These are phyloP conservation scores for Entomortierella parvispora DNA, from an alignment of 192 early-diverging fungal genomes.

Conservation along the genomic window DNA sequence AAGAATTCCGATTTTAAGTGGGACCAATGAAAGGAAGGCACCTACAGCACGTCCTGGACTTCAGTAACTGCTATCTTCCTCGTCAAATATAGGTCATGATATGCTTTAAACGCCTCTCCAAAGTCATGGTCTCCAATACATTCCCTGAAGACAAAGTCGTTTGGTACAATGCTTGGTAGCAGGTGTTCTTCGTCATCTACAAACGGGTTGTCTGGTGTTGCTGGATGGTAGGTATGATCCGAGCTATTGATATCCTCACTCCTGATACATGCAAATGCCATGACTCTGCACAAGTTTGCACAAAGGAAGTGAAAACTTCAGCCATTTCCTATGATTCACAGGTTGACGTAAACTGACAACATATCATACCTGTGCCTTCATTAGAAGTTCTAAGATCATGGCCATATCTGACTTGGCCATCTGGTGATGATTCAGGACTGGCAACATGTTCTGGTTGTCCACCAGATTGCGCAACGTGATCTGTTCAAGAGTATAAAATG, in stretches of 20 bases:
- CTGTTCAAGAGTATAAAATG: background rate
- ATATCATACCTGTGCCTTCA: too few species aligned
- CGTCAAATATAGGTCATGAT: background rate
- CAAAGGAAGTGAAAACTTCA: too few species aligned
- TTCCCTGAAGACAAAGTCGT: background rate
- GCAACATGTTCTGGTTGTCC: slow-evolving; percentile 1
- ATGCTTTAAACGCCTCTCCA: background rate
- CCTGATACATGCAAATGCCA: too few species aligned
- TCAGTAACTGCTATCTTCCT: slow-evolving; percentile 5
- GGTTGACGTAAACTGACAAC: too few species aligned
- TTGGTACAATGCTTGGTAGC: background rate
- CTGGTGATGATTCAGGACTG: background rate
- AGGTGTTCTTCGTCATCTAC: background rate
- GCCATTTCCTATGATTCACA: too few species aligned
- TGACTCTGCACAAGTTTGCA: too few species aligned
- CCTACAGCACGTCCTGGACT: slow-evolving; percentile 2
- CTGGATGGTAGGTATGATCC: background rate
- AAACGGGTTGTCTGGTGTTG: background rate
- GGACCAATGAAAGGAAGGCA: background rate
- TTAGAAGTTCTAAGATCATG: too few species aligned
- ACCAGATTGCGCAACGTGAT: background rate
- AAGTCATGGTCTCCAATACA: background rate
- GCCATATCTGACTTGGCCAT: too few species aligned
- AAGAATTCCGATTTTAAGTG: background rate
- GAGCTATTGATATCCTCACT: background rate